phyloP scores from a whole-genome alignment of 1,284 basidiomycete genomes.

The Ustilago trichophora region DNA sequence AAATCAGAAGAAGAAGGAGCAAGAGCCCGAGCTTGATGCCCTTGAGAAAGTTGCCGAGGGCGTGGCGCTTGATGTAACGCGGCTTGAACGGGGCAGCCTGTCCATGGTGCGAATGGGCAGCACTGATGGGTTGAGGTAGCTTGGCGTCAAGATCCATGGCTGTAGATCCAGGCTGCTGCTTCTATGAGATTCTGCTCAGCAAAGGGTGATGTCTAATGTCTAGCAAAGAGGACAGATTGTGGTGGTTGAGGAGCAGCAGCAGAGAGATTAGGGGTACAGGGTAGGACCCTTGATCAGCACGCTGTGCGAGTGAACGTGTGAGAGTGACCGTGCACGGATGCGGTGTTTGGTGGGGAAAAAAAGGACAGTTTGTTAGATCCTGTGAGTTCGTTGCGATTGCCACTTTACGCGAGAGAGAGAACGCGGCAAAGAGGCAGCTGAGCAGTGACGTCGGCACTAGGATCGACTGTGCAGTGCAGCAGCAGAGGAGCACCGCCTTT shows the following conservation, averaged over 20 bases:
- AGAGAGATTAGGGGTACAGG: background rate
- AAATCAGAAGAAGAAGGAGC: constrained; percentile 1
- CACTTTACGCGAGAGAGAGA: background rate
- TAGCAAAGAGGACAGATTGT: too few relatives aligned
- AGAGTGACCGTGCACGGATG: too few relatives aligned
- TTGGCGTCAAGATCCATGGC: constrained; percentile 19
- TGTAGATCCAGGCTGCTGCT: background rate
- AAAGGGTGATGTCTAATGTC: too few relatives aligned
- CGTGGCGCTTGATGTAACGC: background rate
- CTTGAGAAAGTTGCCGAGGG: constrained; percentile 6
- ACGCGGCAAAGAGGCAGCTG: too few relatives aligned
- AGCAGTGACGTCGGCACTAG: too few relatives aligned
- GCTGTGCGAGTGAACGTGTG: too few relatives aligned
- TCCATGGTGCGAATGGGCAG: background rate
- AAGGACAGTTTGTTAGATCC: background rate
- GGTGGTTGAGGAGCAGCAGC: too few relatives aligned
- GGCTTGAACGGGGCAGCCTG: background rate
- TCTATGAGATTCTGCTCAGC: too few relatives aligned
- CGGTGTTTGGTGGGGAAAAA: too few relatives aligned
- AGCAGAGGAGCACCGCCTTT: background rate
- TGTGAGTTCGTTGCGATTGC: too few relatives aligned
- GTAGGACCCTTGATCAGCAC: too few relatives aligned
- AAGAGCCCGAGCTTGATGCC: constrained; percentile 5
- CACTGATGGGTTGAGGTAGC: constrained; percentile 9
- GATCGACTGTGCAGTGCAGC: too few relatives aligned